These are phyloP conservation scores for Breviolum minutum DNA, from an alignment of 73 alveolate genomes.

Conservation along the genomic window DNA sequence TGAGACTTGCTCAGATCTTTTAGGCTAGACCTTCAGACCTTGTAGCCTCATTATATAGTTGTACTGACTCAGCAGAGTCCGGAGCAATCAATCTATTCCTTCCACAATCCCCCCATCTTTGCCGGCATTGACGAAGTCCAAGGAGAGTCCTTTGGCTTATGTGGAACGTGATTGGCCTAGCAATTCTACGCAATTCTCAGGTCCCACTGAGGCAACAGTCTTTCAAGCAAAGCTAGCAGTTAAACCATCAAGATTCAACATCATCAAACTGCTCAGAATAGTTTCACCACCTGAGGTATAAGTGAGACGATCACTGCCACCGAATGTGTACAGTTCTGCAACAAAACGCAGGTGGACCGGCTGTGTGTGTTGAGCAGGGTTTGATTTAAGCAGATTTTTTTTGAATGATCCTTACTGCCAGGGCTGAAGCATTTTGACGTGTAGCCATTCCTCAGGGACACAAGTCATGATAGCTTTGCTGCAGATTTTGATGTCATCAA, in stretches of 20 bases:
- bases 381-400: neutral
- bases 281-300: constrained; percentile 1
- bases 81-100: neutral
- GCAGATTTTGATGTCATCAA: neutral
- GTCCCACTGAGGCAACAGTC: neutral
- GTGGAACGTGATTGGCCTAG: constrained; percentile 29
- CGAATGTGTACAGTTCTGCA: constrained; percentile 93
- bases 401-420: neutral
- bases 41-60: neutral
- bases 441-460: neutral
- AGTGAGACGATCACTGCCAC: constrained; percentile 40
- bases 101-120: neutral
- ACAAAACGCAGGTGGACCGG: constrained; percentile 31
- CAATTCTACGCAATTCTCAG: neutral
- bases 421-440: neutral
- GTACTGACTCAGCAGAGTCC: neutral
- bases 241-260: no score
- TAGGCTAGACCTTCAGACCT: neutral
- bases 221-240: neutral
- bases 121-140: neutral
- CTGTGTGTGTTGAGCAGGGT: neutral
- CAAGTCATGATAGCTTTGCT: no score
- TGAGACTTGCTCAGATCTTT: neutral
- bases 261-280: no score
- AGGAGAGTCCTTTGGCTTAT: constrained; percentile 82